phyloP scores from a whole-genome alignment of 305 asterid species.

The Fraxinus dipetala region DNA sequence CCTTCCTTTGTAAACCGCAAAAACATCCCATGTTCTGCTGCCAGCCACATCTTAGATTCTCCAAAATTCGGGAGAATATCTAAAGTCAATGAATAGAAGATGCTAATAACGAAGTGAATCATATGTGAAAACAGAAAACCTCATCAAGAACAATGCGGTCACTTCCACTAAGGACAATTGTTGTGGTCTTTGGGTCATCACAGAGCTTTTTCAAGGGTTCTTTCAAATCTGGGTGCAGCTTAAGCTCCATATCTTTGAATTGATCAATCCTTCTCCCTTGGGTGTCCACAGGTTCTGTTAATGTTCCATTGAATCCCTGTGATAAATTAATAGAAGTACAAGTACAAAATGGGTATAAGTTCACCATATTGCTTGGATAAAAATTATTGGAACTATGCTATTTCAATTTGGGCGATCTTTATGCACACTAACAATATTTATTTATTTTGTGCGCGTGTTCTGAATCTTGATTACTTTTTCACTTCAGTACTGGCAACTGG shows the following conservation, averaged over 20 bases:
- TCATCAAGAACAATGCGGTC: slow-evolving; percentile 66
- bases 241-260: slow-evolving; percentile 82
- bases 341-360: not conserved
- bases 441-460: not conserved
- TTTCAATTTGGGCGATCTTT: not conserved
- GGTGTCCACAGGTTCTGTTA: slow-evolving; percentile 70
- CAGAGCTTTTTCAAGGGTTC: slow-evolving; percentile 60
- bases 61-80: slow-evolving; percentile 66
- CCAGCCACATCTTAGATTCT: slow-evolving; percentile 79
- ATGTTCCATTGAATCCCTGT: slow-evolving; percentile 81
- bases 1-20: slow-evolving; percentile 60
- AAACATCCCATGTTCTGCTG: slow-evolving; percentile 94
- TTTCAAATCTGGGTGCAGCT: slow-evolving; percentile 61
- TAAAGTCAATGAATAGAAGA: slow-evolving; percentile 26
- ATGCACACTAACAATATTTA: not conserved
- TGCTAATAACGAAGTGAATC: slow-evolving; percentile 24
- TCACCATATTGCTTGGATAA: not conserved
- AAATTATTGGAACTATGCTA: not conserved
- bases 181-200: slow-evolving; percentile 67
- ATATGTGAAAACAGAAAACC: slow-evolving; percentile 44
- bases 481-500: not conserved
- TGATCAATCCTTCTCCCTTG: slow-evolving; percentile 83
- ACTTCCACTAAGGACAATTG: slow-evolving; percentile 82
- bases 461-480: not conserved
- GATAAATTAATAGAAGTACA: not conserved